Evolutionary conservation across 179 eudicot species (phyloP).

Genomic region (Beta corolliflora): DNA sequence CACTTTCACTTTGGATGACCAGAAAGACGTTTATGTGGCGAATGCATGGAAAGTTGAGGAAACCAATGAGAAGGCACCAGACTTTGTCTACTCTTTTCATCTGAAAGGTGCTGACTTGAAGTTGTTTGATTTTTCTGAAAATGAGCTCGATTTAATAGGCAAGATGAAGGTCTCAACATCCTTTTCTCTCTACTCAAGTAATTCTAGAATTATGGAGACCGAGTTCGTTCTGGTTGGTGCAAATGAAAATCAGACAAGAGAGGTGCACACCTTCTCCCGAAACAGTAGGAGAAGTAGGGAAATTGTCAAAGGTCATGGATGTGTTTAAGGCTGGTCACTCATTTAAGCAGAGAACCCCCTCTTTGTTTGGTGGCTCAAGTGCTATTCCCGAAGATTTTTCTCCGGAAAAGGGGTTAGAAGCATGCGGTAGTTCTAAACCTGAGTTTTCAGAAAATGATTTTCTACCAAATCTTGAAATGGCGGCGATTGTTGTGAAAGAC

Average conservation of each 20-base stretch:
- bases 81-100: constrained; percentile 61
- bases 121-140: constrained; percentile 32
- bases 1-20: constrained; percentile 72
- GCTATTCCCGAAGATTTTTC: constrained; percentile 36
- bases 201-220: constrained; percentile 58
- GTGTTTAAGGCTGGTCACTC: constrained; percentile 52
- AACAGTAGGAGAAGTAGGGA: constrained; percentile 44
- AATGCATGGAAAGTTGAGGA: constrained; percentile 38
- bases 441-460: constrained; percentile 31
- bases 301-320: constrained; percentile 56
- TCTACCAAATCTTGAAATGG: constrained; percentile 68
- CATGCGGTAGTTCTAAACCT: constrained; percentile 7
- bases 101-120: constrained; percentile 37
- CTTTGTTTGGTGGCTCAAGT: constrained; percentile 37
- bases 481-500: constrained; percentile 69
- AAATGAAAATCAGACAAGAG: constrained; percentile 37
- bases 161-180: constrained; percentile 78
- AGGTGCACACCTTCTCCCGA: constrained; percentile 32
- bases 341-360: constrained; percentile 41
- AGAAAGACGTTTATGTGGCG: constrained; percentile 62
- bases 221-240: constrained; percentile 69
- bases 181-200: constrained; percentile 44
- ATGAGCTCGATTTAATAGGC: constrained; percentile 52
- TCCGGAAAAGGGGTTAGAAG: constrained; percentile 34
- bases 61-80: constrained; percentile 40